Evolutionary conservation across 2,329 filamentous ascomycete species (phyloP), one percentile per base, ranked within the genome.

Genomic region (Graphiopsis chlorocephala): DNA sequence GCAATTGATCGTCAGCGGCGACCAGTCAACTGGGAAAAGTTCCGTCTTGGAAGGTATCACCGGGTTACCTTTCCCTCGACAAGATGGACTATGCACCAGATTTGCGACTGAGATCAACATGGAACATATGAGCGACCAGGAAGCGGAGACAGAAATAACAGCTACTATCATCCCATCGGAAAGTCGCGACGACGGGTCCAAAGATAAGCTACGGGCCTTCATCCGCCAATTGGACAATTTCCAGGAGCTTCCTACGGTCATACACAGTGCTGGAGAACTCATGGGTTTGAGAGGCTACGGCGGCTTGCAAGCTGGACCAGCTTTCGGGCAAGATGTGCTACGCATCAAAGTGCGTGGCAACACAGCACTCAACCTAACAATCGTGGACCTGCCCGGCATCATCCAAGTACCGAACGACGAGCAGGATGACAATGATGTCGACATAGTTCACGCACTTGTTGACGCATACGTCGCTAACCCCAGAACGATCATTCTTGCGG

Each of bases 61-160:
- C n/a, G n/a, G n/a, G n/a, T 81, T 0, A 86, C 33, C 33, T 15
- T 35, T 35, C 33, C 33, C 33, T 35, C 33, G 33, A 35, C 33
- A 35, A 35, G 33, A 35, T 15, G 33, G 33, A 8, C 33, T 35
- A 35, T 35, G 33, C 33, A 35, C 33, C 33, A 35, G 33, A 15
- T 35, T 35, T 35, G 33, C 33, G 33, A 35, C 33, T 35, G 33
- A 35, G 33, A 35, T 35, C 7, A 35, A 35, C 33, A 35, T 35
- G 33, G 33, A 35, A 15, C 33, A 35, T 35, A 35, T 15, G 8
- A 35, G 86, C 2, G 88, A 88, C 69, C 85, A 82, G 6, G 87
- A 84, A 0, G 84, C 88, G 0, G 79, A 89, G 0, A 84, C 88
- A 67, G 86, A 86, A 0, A 84, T 89, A 50, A 85, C 85, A 0